phyloP scores from a whole-genome alignment of 2,329 filamentous ascomycete species.

The Fusarium sp. region DNA sequence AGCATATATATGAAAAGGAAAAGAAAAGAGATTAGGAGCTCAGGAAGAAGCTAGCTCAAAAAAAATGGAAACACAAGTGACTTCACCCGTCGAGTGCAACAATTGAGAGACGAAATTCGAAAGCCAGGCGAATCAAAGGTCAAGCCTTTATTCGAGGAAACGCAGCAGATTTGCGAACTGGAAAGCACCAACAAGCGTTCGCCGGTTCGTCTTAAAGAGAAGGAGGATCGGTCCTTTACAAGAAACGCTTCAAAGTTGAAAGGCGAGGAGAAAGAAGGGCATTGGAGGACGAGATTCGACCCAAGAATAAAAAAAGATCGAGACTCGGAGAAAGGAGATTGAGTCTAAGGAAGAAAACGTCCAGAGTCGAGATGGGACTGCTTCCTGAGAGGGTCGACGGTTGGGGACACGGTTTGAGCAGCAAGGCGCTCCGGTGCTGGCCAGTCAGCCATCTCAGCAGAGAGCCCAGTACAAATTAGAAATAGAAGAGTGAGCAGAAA shows the following conservation, averaged over 20 bases:
- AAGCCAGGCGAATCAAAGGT: neutral
- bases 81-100: neutral
- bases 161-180: neutral
- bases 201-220: neutral
- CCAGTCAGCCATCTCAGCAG: neutral
- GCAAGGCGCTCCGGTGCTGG: neutral
- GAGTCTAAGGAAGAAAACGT: neutral
- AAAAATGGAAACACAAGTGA: neutral
- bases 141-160: neutral
- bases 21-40: neutral
- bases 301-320: neutral
- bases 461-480: neutral
- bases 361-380: neutral
- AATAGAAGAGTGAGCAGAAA: neutral
- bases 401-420: neutral
- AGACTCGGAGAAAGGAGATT: neutral
- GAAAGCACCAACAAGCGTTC: neutral
- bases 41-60: neutral
- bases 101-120: neutral
- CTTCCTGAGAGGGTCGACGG: neutral
- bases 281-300: neutral
- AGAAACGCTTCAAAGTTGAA: too few relatives aligned
- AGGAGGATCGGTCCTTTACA: neutral
- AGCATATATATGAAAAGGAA: neutral
- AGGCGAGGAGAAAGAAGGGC: neutral